Percentiles rank a stretch among this genome's conserved stretches.
Evolutionary conservation across 2,329 filamentous ascomycete species (phyloP).

Genomic region (Talaromyces pinophilus): DNA sequence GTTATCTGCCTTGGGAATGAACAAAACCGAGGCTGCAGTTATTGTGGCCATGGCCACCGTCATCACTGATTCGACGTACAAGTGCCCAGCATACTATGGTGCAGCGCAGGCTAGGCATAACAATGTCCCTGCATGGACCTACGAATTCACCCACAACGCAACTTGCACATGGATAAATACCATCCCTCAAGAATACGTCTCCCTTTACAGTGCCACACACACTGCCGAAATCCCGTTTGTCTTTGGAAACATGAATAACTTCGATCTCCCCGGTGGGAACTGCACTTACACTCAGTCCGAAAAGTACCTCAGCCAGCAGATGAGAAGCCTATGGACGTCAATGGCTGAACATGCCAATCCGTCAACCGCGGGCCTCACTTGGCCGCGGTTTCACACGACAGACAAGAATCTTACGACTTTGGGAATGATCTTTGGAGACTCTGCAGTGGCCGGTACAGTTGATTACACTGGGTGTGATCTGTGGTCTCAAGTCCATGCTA

Average conservation of each 20-base stretch:
- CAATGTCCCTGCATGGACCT: conserved; percentile 26
- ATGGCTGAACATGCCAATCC: conserved; percentile 28
- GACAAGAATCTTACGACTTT: conserved; percentile 21
- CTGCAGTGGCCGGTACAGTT: conserved; percentile 20
- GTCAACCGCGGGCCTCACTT: conserved; percentile 17
- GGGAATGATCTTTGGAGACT: conserved; percentile 25
- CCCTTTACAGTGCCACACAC: conserved; percentile 22
- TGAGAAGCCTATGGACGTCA: conserved; percentile 27
- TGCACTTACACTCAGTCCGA: conserved; percentile 26
- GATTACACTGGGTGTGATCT: conserved; percentile 26
- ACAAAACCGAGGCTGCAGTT: conserved; percentile 14
- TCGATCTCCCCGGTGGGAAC: background rate
- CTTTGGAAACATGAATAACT: conserved; percentile 24
- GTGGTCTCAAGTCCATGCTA: conserved; percentile 24
- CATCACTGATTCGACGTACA: conserved; percentile 22
- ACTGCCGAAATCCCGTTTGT: conserved; percentile 23
- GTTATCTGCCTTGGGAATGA: background rate
- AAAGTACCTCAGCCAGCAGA: conserved; percentile 24
- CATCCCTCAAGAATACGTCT: conserved; percentile 7
- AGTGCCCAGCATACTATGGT: conserved; percentile 26
- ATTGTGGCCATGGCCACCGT: conserved; percentile 24
- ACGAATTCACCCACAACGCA: conserved; percentile 27
- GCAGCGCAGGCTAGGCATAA: conserved; percentile 21
- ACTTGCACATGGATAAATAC: conserved; percentile 28
- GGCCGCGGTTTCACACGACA: conserved; percentile 23